phyloP scores from a whole-genome alignment of 129 eudicot species.

The Dittrichia graveolens region DNA sequence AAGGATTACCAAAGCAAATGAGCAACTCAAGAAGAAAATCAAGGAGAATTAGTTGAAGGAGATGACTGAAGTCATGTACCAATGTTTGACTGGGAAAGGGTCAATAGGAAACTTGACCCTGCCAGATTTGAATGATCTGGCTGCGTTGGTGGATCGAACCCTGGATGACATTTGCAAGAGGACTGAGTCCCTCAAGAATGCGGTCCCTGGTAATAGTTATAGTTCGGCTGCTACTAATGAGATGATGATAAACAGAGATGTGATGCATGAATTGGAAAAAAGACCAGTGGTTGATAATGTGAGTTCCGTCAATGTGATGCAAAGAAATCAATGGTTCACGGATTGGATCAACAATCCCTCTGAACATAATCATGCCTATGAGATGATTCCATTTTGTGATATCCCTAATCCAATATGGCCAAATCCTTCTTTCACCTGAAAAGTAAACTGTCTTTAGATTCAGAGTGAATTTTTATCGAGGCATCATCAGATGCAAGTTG shows the following conservation, averaged over 20 bases:
- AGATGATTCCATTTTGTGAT: constrained; percentile 30
- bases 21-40: constrained; percentile 38
- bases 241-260: constrained; percentile 26
- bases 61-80: constrained; percentile 54
- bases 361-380: constrained; percentile 38
- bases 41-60: constrained; percentile 56
- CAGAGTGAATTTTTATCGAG: too few species aligned
- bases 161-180: constrained; percentile 41
- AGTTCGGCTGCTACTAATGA: constrained; percentile 8
- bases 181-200: constrained; percentile 38
- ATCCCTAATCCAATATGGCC: constrained; percentile 33
- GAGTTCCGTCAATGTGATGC: constrained; percentile 25
- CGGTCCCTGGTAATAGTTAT: not conserved
- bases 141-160: constrained; percentile 45
- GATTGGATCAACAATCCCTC: constrained; percentile 41
- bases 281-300: constrained; percentile 29
- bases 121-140: constrained; percentile 50
- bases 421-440: constrained; percentile 33
- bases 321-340: constrained; percentile 34
- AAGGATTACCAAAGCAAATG: constrained; percentile 35
- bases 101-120: constrained; percentile 40
- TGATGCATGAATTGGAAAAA: constrained; percentile 31
- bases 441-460: not conserved
- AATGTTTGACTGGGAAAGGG: constrained; percentile 50
- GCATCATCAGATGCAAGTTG: too few species aligned